Conservation (phyloP, 2,329 filamentous ascomycete genomes). For the Myriosclerotinia scirpicola region DNA sequence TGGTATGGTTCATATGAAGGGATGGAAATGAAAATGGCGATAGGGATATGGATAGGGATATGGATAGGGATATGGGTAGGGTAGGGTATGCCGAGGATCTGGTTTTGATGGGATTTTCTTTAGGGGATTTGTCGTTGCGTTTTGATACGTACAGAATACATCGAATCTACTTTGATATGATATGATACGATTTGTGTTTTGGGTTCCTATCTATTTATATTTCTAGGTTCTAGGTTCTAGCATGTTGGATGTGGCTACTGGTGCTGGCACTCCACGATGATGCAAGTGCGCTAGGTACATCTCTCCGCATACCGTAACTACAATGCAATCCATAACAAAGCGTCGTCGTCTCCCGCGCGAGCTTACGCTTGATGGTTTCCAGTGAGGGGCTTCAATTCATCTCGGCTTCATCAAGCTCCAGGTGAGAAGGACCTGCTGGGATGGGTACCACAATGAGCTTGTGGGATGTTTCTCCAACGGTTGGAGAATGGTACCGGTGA, state of each 20-base stretch:
- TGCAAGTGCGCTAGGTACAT: background rate
- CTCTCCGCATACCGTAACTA: background rate
- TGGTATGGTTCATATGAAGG: background rate
- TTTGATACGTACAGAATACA: constrained; percentile 7
- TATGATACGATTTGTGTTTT: background rate
- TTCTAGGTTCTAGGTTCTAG: background rate
- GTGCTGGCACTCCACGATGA: no score
- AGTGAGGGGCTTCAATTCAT: background rate
- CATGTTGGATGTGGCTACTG: no score
- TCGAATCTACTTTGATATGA: background rate
- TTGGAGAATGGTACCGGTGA: no score
- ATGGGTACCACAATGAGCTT: background rate
- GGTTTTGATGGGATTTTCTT: background rate
- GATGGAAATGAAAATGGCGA: background rate
- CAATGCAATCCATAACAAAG: background rate
- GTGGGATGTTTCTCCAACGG: background rate
- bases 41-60: background rate
- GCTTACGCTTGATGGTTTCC: background rate
- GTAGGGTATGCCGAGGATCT: background rate
- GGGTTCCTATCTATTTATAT: background rate
- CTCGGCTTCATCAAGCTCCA: background rate
- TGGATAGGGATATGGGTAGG: background rate
- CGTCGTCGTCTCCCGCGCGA: background rate
- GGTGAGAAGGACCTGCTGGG: background rate
- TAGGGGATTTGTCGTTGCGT: background rate